phyloP scores from a whole-genome alignment of 2,329 filamentous ascomycete genomes.

The Fusarium sp. region DNA sequence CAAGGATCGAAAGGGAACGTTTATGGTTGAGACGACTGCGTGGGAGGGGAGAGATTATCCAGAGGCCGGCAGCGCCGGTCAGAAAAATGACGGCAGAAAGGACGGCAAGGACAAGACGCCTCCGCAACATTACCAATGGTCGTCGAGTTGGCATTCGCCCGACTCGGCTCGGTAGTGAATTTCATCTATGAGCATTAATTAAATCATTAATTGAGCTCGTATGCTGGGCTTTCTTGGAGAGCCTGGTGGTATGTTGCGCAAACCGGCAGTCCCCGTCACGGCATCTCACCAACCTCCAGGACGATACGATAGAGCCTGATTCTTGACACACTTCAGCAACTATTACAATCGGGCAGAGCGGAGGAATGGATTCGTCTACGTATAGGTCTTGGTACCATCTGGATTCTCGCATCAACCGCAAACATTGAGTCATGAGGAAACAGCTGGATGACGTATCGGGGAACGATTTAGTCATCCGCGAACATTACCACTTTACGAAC shows the following conservation, averaged over 20 bases:
- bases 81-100: slow-evolving; percentile 22
- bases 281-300: neutral
- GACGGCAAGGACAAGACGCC: slow-evolving; percentile 26
- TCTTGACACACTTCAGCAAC: neutral
- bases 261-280: neutral
- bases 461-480: neutral
- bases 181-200: neutral
- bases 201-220: neutral
- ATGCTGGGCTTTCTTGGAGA: neutral
- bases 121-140: slow-evolving; percentile 47
- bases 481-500: neutral
- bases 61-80: neutral
- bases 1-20: slow-evolving; percentile 65
- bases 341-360: neutral
- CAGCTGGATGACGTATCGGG: slow-evolving; percentile 24
- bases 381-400: neutral
- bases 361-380: neutral
- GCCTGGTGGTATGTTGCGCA: neutral
- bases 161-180: slow-evolving; percentile 40
- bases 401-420: neutral
- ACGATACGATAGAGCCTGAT: neutral
- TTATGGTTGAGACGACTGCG: slow-evolving; percentile 71
- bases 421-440: neutral
- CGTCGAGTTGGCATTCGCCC: slow-evolving; percentile 49
- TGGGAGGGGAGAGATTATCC: slow-evolving; percentile 61